Base-by-base conservation (phyloP, 192 early-diverging fungal genomes). In the Coemansia asiatica region DNA sequence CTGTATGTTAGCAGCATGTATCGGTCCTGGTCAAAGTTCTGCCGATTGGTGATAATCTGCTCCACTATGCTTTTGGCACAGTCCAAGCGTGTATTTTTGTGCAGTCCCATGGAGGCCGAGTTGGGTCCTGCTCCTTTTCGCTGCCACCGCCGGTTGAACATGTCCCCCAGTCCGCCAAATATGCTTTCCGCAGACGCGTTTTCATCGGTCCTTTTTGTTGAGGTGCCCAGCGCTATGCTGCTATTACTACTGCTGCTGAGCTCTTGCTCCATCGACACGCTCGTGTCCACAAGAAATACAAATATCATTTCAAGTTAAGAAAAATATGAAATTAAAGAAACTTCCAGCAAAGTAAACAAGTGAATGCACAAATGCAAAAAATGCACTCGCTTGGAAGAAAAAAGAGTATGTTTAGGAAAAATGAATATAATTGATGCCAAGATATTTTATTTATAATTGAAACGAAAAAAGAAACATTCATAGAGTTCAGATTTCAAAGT, bases 251-350 rank as follows among this genome's bases (percentile, higher is more conserved):
- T 15, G 12, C 66, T 46, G 50, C 60, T 62, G 49, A 75, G 70
- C 79, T 58, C 73, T 48, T 81, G 79, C 56, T 90, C 91, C 92
- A 94, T 94, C 15, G 91, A 92, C 65, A 85, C 90, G 68, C 88
- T 90, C 6, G 88, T 92, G 80, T 94, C 92, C 16, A 94, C 73
- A n/a, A 94, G 67, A 76, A 94, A 94, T 1, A 88, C 81, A 50
- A 88, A 74, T 72, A 88, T 81, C 87, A 51, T 36, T 56, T 7
- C 28, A 12, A 27, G 19, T 26, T 6, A 3, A 33, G 31, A 33
- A 33, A 33, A 33, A 33, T 33, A 6, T 6, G 31, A 33, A 33
- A 33, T 33, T 33, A 33, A 33, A 6, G 31, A 33, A 33, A 33
- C 3, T 33, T 64, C 29, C 23, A 36, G 12, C 25, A 16, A 49